phyloP scores from a whole-genome alignment of 2,329 filamentous ascomycete genomes.

The Fusarium sp. region DNA sequence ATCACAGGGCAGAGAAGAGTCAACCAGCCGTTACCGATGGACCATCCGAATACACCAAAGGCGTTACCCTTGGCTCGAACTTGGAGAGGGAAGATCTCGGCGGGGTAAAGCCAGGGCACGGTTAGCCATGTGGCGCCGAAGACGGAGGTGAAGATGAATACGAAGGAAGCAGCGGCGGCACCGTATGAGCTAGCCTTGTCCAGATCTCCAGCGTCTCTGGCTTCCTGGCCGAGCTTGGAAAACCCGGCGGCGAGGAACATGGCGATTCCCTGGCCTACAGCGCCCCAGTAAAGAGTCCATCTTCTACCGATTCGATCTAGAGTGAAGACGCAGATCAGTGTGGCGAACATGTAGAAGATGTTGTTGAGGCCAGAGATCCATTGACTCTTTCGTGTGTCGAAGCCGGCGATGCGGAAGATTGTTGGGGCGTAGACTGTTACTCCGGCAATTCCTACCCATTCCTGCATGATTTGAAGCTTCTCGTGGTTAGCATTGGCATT shows the following conservation, averaged over 20 bases:
- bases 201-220: slow-evolving; percentile 57
- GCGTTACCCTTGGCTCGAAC: slow-evolving; percentile 80
- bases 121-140: slow-evolving; percentile 61
- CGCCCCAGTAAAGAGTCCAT: slow-evolving; percentile 77
- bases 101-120: slow-evolving; percentile 72
- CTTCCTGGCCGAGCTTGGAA: slow-evolving; percentile 61
- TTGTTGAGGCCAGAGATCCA: slow-evolving; percentile 71
- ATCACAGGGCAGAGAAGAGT: slow-evolving; percentile 62
- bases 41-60: slow-evolving; percentile 81
- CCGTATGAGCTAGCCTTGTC: slow-evolving; percentile 64
- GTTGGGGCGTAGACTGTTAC: slow-evolving; percentile 70
- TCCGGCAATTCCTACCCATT: slow-evolving; percentile 66
- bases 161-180: slow-evolving; percentile 74
- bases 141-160: slow-evolving; percentile 66
- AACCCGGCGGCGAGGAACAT: slow-evolving; percentile 73
- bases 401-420: slow-evolving; percentile 76
- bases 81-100: slow-evolving; percentile 79
- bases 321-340: slow-evolving; percentile 76
- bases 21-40: slow-evolving; percentile 76
- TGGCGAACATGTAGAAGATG: slow-evolving; percentile 69
- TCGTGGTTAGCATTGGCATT: fast-evolving
- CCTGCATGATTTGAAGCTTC: slow-evolving; percentile 36
- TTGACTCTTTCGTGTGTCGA: slow-evolving; percentile 67
- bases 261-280: slow-evolving; percentile 70
- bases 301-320: slow-evolving; percentile 75